phyloP scores from a whole-genome alignment of 2,329 filamentous ascomycete species.

The Rugonectria rugulosa region DNA sequence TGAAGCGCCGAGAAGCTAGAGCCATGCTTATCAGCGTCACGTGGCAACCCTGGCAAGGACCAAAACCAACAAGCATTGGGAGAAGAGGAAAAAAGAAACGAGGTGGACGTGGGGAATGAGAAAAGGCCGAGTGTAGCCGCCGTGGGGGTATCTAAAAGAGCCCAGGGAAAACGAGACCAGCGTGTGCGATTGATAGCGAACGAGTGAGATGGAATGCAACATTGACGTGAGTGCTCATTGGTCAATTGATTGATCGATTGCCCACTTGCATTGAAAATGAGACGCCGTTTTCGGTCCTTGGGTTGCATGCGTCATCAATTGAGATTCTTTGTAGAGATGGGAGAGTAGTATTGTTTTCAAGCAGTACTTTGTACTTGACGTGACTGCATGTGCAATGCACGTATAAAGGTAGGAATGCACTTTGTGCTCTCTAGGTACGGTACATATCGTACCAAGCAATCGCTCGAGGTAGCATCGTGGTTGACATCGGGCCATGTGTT shows the following conservation, averaged over 20 bases:
- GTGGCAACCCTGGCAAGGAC: constrained; percentile 26
- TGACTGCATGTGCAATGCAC: too few relatives aligned
- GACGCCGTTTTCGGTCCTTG: not conserved
- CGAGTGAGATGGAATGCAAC: constrained; percentile 2
- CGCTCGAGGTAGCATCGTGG: too few relatives aligned
- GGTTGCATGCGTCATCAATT: not conserved
- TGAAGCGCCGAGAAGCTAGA: constrained; percentile 16
- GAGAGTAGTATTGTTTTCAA: not conserved
- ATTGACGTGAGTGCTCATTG: not conserved
- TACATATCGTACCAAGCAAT: too few relatives aligned
- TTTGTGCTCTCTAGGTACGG: too few relatives aligned
- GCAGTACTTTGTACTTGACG: too few relatives aligned
- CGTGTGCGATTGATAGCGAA: not conserved
- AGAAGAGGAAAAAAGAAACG: not conserved
- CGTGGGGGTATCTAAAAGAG: constrained; percentile 16
- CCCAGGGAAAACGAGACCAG: not conserved
- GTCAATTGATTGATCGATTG: not conserved
- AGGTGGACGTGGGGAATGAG: constrained; percentile 5
- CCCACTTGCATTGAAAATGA: not conserved
- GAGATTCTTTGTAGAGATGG: not conserved
- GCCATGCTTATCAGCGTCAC: constrained; percentile 42
- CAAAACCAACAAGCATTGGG: not conserved
- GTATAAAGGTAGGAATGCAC: too few relatives aligned
- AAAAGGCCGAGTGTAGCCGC: constrained; percentile 39
- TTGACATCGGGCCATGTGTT: too few relatives aligned